Evolutionary conservation across 2,329 filamentous ascomycete genomes (phyloP), one percentile per base, ranked within the genome.

Genomic region (Chaetomiaceae sp.): DNA sequence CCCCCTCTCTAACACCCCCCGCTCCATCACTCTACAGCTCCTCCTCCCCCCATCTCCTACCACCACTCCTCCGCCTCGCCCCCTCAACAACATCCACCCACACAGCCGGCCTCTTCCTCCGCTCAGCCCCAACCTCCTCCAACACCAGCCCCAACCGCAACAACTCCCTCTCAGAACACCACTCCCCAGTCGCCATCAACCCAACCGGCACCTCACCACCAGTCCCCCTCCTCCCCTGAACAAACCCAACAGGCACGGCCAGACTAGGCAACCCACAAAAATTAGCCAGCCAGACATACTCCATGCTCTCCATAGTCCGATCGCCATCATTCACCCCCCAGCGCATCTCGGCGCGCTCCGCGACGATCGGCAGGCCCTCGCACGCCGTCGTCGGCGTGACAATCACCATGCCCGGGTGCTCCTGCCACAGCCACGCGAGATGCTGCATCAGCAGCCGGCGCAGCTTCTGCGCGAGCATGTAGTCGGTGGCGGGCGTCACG

Each of bases 391-490:
- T 87, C 0, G 87, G 87, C 0, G 84, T 85, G 4, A 89, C 68
- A 46, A 91, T 83, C 17, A 90, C 65, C 62, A 91, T 76, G 5
- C 83, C 85, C 0, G 85, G 85, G 55, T 90, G 70, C 42, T 72
- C 64, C 50, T 74, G 65, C 74, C 82, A 91, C 3, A 91, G 72
- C 60, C 79, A 70, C 0, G 85, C 75, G 3, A 91, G 78, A 62
- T 91, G 87, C 47, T 79, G 73, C 81, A 89, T 87, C 27, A 89
- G 70, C 21, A 87, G 67, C 23, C 77, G 75, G 8, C 87, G 81
- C 5, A 91, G 70, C 51, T 85, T 83, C 62, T 90, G 86, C 0
- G 85, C 82, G 7, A 85, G 73, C 5, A 88, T 65, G 55, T 86
- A 82, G 61, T 91, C 86, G 0, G 77, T 76, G 0, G 83, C 75